These are phyloP conservation scores for Coniochaeta ligniaria DNA, from an alignment of 2,329 filamentous ascomycete genomes.

Conservation along the genomic window DNA sequence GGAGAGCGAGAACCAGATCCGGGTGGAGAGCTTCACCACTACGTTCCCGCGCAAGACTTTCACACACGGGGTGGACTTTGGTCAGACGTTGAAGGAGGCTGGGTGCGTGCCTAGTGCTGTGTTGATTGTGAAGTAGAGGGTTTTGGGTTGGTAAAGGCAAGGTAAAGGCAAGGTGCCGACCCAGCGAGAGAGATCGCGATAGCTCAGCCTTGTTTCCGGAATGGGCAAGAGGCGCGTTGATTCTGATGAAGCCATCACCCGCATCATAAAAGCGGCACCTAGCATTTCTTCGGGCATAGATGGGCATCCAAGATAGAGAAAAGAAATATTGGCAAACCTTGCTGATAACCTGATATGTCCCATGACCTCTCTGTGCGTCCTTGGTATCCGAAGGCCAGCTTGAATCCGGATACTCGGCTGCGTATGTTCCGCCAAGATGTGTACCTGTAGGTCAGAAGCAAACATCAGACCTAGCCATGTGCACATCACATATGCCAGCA, in stretches of 20 bases:
- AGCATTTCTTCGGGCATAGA: neutral
- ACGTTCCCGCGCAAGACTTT: conserved; percentile 77
- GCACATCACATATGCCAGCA: neutral
- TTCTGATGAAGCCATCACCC: neutral
- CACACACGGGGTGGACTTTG: conserved; percentile 63
- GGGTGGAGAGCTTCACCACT: conserved; percentile 71
- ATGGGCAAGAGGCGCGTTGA: neutral
- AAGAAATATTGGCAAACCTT: neutral
- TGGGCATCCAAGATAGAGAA: neutral
- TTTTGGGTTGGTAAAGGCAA: too few species aligned
- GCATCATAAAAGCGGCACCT: neutral
- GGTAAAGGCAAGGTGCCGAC: neutral
- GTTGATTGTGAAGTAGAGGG: conserved; percentile 59
- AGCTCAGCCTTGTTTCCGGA: neutral
- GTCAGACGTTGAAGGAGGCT: conserved; percentile 86
- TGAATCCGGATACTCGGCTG: neutral
- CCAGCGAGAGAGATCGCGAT: neutral
- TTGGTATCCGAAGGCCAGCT: neutral
- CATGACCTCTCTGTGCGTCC: neutral
- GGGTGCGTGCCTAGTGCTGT: conserved; percentile 88
- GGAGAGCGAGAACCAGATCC: conserved; percentile 59
- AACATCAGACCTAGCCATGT: too few species aligned
- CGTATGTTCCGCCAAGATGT: neutral
- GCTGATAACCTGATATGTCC: neutral
- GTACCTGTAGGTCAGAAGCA: neutral